phyloP scores from a whole-genome alignment of 495 filamentous ascomycete genomes.

The Collariella sp. region DNA sequence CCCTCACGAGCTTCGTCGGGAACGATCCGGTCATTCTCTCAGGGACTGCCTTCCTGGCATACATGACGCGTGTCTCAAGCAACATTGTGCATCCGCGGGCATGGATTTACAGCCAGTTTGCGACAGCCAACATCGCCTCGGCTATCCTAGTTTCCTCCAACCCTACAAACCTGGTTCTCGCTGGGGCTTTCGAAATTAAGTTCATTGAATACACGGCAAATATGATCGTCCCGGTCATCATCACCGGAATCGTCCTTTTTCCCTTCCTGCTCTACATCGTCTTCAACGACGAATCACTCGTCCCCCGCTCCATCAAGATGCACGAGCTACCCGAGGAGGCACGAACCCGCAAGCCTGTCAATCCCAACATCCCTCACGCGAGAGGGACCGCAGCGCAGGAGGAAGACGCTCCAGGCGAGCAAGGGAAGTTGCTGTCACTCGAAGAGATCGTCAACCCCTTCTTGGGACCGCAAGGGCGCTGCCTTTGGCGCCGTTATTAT shows the following conservation, averaged over 20 bases:
- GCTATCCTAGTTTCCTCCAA: constrained; percentile 64
- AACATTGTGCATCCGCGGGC: constrained; percentile 58
- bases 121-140: constrained; percentile 58
- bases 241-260: constrained; percentile 53
- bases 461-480: constrained; percentile 53
- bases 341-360: constrained; percentile 47
- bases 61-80: constrained; percentile 61
- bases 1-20: constrained; percentile 55
- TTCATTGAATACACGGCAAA: constrained; percentile 61
- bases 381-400: constrained; percentile 46
- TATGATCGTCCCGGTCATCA: constrained; percentile 58
- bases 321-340: constrained; percentile 53
- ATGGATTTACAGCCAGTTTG: constrained; percentile 63
- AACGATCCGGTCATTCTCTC: constrained; percentile 64
- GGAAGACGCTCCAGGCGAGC: constrained; percentile 39
- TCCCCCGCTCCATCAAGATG: constrained; percentile 55
- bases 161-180: constrained; percentile 63
- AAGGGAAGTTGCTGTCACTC: constrained; percentile 47
- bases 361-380: constrained; percentile 58
- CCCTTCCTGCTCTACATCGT: constrained; percentile 57
- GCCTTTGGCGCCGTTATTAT: constrained; percentile 52
- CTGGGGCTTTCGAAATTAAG: constrained; percentile 56
- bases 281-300: constrained; percentile 51
- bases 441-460: constrained; percentile 67
- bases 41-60: constrained; percentile 60